A percentile compares a stretch with the other conserved stretches of the same genome.
Conservation (phyloP, 2,329 filamentous ascomycete species). For the Drechslerella stenobrocha region DNA sequence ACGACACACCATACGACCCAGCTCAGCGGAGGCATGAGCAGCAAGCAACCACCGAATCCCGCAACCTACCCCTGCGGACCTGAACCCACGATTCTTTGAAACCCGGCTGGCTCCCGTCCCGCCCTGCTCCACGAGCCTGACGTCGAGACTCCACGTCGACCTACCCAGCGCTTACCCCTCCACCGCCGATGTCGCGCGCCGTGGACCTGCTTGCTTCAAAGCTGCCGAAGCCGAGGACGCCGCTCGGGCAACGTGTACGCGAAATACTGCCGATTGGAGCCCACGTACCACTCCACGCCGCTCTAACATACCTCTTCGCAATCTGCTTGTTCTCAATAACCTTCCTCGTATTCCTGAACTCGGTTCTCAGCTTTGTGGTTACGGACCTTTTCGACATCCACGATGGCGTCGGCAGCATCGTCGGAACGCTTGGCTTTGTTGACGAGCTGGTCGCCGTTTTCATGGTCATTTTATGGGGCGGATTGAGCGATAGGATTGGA, state of each 20-base stretch:
- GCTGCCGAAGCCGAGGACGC: slow-evolving; percentile 36
- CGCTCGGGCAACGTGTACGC: slow-evolving; percentile 34
- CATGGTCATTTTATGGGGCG: slow-evolving; percentile 78
- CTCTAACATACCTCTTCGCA: slow-evolving; percentile 71
- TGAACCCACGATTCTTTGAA: no score
- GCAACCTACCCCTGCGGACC: not conserved
- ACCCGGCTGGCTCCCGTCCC: no score
- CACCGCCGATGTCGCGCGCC: slow-evolving; percentile 40
- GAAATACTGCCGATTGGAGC: slow-evolving; percentile 34
- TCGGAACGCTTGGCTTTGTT: slow-evolving; percentile 80
- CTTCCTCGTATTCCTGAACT: slow-evolving; percentile 87
- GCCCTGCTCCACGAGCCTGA: slow-evolving; percentile 2
- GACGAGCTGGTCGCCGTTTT: slow-evolving; percentile 81
- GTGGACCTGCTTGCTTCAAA: slow-evolving; percentile 39
- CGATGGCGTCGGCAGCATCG: slow-evolving; percentile 73
- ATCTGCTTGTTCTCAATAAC: slow-evolving; percentile 85
- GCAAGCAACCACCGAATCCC: not conserved
- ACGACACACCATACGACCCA: no score
- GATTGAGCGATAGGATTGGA: slow-evolving; percentile 74
- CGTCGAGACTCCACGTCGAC: no score
- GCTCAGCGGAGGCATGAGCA: no score
- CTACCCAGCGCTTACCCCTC: not conserved
- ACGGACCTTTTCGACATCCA: slow-evolving; percentile 78
- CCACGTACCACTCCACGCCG: slow-evolving; percentile 41
- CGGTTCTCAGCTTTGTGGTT: slow-evolving; percentile 79